Evolutionary conservation across 2,329 filamentous ascomycete genomes (phyloP), one percentile per base, ranked within the genome.

Genomic region (Ascochyta rabiei): DNA sequence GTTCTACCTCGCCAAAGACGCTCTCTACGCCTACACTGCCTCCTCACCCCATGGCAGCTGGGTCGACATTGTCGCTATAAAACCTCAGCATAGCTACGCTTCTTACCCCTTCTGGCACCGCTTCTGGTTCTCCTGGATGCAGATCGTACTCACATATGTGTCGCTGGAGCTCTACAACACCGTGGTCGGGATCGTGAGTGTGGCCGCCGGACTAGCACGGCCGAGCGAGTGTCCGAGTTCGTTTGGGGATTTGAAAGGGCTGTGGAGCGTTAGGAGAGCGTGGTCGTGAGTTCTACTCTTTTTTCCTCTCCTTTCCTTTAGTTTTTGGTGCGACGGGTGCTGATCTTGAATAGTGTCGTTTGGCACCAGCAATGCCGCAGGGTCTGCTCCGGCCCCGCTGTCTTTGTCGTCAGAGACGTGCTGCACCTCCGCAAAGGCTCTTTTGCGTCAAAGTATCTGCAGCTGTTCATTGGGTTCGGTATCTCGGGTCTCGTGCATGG

Each of bases 361-460:
- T 73, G 69, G 69, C 69, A 72, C 44, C 67, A 71, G 45, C 59
- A 62, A 21, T 49, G 57, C 8, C 61, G 69, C 3, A 59, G 61
- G 1, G 49, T 66, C 7, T 68, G 65, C 48, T 62, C 61, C 1
- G 49, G 56, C 1, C 60, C 60, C 0, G 56, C 61, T 2, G 57
- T 61, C 0, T 65, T 50, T 19, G 16, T 71, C 9, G 61, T 62
- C 0, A 56, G 62, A 1, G 57, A 73, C 40, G 37, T 64, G 0
- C 39, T 73, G 2, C 39, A 45, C 6, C 53, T 72, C 4, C 51
- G 33, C 0, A 69, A 65, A 31, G 69, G 70, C 0, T 61, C 63
- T 0, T 71, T 70, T n/a, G 57, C 49, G 1, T 72, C 68, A 1
- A 70, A 64, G 31, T 72, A 72, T 35, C 18, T 69, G 1, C 69